Evolutionary conservation across 2,329 filamentous ascomycete species (phyloP).

Genomic region (Fonsecaea nubica): DNA sequence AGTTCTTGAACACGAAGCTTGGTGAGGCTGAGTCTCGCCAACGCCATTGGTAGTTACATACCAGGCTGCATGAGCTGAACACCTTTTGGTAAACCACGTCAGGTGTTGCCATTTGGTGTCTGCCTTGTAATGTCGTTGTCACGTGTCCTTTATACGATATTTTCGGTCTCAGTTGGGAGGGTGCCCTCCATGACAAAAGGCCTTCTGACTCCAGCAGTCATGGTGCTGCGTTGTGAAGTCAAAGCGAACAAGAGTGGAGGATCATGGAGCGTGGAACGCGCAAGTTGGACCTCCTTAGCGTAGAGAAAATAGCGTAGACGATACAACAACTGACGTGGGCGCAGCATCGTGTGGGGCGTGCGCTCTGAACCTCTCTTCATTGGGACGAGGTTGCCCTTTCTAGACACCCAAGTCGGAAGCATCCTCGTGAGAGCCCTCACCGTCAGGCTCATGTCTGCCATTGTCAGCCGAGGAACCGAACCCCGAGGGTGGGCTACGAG

Average conservation of each 20-base stretch:
- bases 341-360: too few relatives aligned
- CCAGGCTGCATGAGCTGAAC: neutral
- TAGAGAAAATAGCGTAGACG: too few relatives aligned
- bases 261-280: too few relatives aligned
- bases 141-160: neutral
- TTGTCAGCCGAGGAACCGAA: neutral
- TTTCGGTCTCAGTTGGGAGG: neutral
- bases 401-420: neutral
- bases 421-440: neutral
- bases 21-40: conserved; percentile 1
- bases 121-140: neutral
- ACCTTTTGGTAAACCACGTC: neutral
- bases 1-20: neutral
- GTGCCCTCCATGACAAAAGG: neutral
- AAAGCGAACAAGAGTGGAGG: neutral
- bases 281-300: too few relatives aligned
- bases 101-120: neutral
- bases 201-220: neutral
- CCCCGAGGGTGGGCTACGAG: neutral
- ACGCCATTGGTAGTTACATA: neutral
- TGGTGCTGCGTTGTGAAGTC: neutral
- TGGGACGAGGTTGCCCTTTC: too few relatives aligned
- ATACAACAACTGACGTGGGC: too few relatives aligned
- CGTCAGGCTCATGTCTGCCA: neutral
- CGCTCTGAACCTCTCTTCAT: too few relatives aligned